Conservation (phyloP, 441 rosid species). For the Pelargonium citronellum region DNA sequence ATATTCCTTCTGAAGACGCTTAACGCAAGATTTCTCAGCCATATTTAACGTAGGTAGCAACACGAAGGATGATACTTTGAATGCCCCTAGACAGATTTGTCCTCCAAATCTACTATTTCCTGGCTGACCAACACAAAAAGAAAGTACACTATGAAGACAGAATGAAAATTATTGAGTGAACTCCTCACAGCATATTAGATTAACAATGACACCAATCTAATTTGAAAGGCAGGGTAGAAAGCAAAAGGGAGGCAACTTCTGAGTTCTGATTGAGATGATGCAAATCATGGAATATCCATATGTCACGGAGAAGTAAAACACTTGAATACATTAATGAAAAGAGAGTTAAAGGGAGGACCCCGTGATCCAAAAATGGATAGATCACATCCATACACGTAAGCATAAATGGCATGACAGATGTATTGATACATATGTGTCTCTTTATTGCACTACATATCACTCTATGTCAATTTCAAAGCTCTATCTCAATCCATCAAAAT, state of each 20-base stretch:
- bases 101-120: constrained; percentile 12
- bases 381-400: background rate
- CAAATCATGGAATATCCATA: background rate
- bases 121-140: constrained; percentile 1
- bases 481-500: background rate
- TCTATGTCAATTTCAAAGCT: background rate
- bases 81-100: constrained; percentile 14
- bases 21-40: constrained; percentile 87
- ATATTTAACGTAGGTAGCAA: constrained; percentile 30
- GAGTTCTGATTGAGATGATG: background rate
- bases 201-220: background rate
- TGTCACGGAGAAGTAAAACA: background rate
- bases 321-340: background rate
- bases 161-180: background rate
- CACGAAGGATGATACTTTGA: constrained; percentile 1
- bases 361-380: background rate
- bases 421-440: background rate
- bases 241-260: background rate
- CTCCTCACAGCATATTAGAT: background rate
- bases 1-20: constrained; percentile 92
- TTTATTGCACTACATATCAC: background rate
- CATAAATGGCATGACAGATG: background rate
- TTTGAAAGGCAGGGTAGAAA: background rate
- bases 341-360: background rate
- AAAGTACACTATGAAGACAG: constrained; percentile 7